Base-by-base conservation (phyloP, 768 basidiomycete species). In the Gyrodon lividus region DNA sequence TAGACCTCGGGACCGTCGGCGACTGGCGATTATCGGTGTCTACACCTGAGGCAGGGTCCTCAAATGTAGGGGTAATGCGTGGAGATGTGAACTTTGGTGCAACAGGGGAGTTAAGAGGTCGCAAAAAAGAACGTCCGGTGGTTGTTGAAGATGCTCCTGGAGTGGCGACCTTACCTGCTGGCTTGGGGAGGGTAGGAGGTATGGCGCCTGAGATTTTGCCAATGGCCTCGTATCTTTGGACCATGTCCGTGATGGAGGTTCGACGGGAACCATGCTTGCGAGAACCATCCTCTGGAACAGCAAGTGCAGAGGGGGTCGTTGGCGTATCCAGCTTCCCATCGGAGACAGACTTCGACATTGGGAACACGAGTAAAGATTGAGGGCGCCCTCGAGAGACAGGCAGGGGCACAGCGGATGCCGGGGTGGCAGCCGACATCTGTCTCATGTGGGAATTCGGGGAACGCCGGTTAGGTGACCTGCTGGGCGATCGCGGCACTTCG, bases 181-280 rank as follows among this genome's bases (percentile, higher is more conserved):
- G 62, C 52, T 73, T 76, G 6, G 60, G 44, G 24, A 56, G 67
- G 2, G 76, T 68, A 33, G 73, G 63, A 16, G 59, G 26, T 37
- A 65, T 49, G 9, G 70, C 44, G 5, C 66, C 56, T 24, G 67
- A 51, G 19, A 71, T 57, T 54, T 71, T 74, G 20, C 59, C 56
- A 48, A 92, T 82, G 6, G 83, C 80, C 66, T 93, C 91, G 65
- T 84, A 93, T 40, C 75, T 80, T 58, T 89, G 87, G 22, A 92
- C 91, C 82, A 92, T 91, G 62, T 92, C 83, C 35, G 89, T 83
- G 59, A 92, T 92, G 0, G 91, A 92, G 4, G 84, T 86, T 46
- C 89, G 77, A 17, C 90, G 79, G 7, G 65, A 0, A 10, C 57
- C 60, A 6, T 66, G 58, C 2, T 69, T 66, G 28, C 76, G 76